Evolutionary conservation across 2,329 filamentous ascomycete genomes (phyloP), one percentile per base, ranked within the genome.

Genomic region (Paradendryphiella salina): DNA sequence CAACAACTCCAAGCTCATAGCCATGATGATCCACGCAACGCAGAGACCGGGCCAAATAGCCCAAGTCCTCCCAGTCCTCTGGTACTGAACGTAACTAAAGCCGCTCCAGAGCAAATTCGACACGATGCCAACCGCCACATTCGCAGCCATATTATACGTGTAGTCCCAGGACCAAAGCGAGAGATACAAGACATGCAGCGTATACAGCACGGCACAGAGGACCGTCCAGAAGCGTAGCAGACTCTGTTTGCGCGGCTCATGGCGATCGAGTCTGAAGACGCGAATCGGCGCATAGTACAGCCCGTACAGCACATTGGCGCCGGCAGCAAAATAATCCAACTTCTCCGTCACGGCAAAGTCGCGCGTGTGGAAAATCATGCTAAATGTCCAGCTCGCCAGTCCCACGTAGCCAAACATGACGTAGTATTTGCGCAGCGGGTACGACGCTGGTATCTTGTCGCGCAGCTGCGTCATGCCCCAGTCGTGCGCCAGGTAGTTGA

Each of bases 71-170:
- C 85, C 83, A 14, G 87, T 83, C 72, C 85, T 84, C 57, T 80
- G 79, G 75, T 93, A 97, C 61, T 86, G 82, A 59, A 78, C 77
- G 61, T 88, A 83, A 70, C 88, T 92, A 75, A 96, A 96, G 73
- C 83, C 88, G 35, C 81, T 89, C 94, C 94, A 97, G 50, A 97
- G 76, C 3, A 86, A 44, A 65, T 97, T 96, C 69, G 91, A 87
- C 4, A 92, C 73, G 33, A 91, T 78, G 3, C 94, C 94, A 9
- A 88, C 83, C 3, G 82, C 84, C 15, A 99, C 89, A 66, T 97
- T 99, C 43, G 92, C 94, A 1, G 88, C 85, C 91, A 99, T 97
- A 72, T 99, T 99, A 77, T 99, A 99, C 4, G 87, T 88, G 72
- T 99, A 99, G 73, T 97, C 89, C 89, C 94, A 99, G 14, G 81